Conservation (phyloP, 768 basidiomycete species). For the Leccinum imitatum region DNA sequence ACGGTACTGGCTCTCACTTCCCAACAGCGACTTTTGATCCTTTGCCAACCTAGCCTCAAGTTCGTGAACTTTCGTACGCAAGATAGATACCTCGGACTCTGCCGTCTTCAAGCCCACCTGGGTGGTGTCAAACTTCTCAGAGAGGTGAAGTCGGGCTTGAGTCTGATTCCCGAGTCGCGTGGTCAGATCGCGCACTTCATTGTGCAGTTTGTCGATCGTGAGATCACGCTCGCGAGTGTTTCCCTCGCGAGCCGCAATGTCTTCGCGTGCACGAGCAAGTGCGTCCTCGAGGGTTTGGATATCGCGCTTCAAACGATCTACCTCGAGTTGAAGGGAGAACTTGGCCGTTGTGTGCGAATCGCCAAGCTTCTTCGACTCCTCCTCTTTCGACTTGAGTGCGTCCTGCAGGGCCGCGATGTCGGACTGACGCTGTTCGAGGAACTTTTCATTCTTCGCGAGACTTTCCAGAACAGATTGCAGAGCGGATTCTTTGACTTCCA, state of each 20-base stretch:
- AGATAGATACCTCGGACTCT: slow-evolving; percentile 62
- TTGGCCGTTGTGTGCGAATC: slow-evolving; percentile 81
- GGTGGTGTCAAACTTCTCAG: slow-evolving; percentile 83
- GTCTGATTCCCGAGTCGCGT: slow-evolving; percentile 80
- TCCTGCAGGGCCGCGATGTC: slow-evolving; percentile 75
- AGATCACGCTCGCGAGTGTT: slow-evolving; percentile 68
- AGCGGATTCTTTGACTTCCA: slow-evolving; percentile 71
- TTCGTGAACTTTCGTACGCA: slow-evolving; percentile 65
- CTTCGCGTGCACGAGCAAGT: slow-evolving; percentile 64
- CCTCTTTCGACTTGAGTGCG: slow-evolving; percentile 69
- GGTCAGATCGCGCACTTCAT: slow-evolving; percentile 79
- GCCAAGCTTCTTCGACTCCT: slow-evolving; percentile 75
- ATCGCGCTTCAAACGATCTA: slow-evolving; percentile 84
- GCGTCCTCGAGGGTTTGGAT: slow-evolving; percentile 79
- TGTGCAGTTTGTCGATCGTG: slow-evolving; percentile 70
- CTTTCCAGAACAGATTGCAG: slow-evolving; percentile 63
- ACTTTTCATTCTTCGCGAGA: slow-evolving; percentile 58
- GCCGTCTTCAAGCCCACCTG: slow-evolving; percentile 60
- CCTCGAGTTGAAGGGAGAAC: slow-evolving; percentile 87
- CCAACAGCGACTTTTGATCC: slow-evolving; percentile 72
- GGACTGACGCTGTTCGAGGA: slow-evolving; percentile 68
- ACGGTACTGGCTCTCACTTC: slow-evolving; percentile 77
- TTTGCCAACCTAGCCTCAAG: slow-evolving; percentile 80
- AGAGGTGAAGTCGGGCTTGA: slow-evolving; percentile 80
- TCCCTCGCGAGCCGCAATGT: slow-evolving; percentile 65